Evolutionary conservation across 371 early-diverging fungal genomes (phyloP).

Genomic region (Circinella umbellata): DNA sequence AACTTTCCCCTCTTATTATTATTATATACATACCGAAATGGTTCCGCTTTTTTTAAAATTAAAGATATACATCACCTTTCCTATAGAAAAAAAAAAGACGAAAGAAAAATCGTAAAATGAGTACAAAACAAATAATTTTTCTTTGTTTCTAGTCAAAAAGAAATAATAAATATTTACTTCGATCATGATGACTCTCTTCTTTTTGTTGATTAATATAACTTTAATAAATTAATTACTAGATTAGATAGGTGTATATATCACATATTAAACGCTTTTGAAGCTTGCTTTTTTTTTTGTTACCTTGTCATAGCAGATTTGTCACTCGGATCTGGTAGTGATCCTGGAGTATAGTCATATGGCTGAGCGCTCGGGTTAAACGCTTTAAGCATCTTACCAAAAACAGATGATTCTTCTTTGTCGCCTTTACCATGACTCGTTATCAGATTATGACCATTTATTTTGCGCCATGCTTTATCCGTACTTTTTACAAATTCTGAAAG

Average conservation of each 20-base stretch:
- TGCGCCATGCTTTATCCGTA: conserved; percentile 19
- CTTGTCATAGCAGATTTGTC: background rate
- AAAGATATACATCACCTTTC: background rate
- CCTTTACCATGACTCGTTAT: background rate
- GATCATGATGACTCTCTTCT: conserved; percentile 1
- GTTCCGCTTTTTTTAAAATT: background rate
- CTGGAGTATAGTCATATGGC: background rate
- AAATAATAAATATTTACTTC: background rate
- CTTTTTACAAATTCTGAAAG: conserved; percentile 5
- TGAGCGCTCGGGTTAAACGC: background rate
- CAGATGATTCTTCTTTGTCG: background rate
- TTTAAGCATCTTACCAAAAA: background rate
- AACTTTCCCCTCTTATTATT: background rate
- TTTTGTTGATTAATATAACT: background rate
- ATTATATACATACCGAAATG: background rate
- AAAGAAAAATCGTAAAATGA: background rate
- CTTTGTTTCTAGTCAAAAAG: background rate
- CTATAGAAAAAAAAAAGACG: background rate
- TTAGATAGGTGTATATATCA: background rate
- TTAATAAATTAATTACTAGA: background rate
- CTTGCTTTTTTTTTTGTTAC: background rate
- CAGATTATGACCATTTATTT: background rate
- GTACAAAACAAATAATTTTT: background rate
- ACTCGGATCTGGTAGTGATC: background rate
- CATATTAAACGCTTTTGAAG: background rate